These are phyloP conservation scores for Erodium moschatum DNA, from an alignment of 441 rosid genomes.

Conservation along the genomic window DNA sequence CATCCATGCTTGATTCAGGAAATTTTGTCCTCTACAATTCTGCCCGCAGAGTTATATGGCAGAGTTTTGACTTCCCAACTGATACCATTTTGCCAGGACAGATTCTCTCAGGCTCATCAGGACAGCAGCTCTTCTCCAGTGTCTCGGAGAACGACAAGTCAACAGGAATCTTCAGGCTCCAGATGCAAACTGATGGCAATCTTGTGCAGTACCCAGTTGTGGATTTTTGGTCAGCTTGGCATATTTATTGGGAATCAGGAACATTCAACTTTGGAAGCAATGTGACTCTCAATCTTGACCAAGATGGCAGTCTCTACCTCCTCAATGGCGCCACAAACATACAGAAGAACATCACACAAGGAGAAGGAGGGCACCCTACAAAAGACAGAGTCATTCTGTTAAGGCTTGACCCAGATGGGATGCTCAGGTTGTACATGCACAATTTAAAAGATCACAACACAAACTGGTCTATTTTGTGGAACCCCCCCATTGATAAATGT, in stretches of 20 bases:
- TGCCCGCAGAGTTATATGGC: not conserved
- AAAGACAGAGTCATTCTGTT: not conserved
- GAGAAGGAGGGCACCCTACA: not conserved
- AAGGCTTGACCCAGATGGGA: not conserved
- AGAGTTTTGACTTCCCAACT: not conserved
- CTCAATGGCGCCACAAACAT: not conserved
- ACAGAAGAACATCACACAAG: not conserved
- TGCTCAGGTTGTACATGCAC: not conserved
- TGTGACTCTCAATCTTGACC: not conserved
- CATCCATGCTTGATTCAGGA: constrained; percentile 16
- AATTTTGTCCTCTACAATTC: not conserved
- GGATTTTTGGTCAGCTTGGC: not conserved
- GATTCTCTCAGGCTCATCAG: not conserved
- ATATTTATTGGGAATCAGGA: not conserved
- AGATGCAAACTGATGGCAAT: not conserved
- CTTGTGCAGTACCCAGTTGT: not conserved
- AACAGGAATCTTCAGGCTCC: not conserved
- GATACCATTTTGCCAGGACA: not conserved
- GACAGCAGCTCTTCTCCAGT: not conserved
- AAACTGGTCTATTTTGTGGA: not conserved
- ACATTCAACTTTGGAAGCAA: not conserved
- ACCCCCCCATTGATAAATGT: not conserved
- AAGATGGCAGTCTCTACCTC: not conserved
- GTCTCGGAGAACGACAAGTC: not conserved
- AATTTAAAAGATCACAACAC: not conserved